Percentiles rank a stretch among this genome's conserved stretches.
phyloP scores from a whole-genome alignment of 495 filamentous ascomycete genomes.

The Neurospora cerealis region DNA sequence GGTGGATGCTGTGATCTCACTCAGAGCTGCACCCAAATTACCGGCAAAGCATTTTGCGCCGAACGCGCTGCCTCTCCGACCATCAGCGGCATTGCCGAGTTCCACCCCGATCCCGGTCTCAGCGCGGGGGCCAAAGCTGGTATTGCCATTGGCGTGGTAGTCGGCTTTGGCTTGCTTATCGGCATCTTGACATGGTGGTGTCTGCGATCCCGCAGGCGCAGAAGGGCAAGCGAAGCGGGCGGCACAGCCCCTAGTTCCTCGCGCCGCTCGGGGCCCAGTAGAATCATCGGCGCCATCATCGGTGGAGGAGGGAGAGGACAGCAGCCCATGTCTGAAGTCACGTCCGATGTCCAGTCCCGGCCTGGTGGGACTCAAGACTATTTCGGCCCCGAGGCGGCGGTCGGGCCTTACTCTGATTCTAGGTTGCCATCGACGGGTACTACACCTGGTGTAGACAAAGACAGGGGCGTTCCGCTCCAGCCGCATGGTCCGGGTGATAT shows the following conservation, averaged over 20 bases:
- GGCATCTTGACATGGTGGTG: conserved; percentile 27
- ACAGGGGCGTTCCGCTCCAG: conserved; percentile 13
- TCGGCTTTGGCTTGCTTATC: conserved; percentile 28
- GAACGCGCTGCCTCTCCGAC: conserved; percentile 33
- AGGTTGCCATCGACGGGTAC: conserved; percentile 7
- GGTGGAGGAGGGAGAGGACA: conserved; percentile 6
- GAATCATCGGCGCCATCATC: neutral
- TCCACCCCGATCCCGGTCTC: conserved; percentile 7
- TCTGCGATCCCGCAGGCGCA: conserved; percentile 16
- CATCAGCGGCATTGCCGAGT: conserved; percentile 13
- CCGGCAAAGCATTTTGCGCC: conserved; percentile 39
- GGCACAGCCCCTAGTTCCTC: neutral
- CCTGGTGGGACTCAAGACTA: conserved; percentile 22
- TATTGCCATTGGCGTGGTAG: conserved; percentile 33
- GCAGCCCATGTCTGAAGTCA: conserved; percentile 16
- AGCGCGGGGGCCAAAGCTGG: conserved; percentile 33
- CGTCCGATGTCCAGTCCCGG: conserved; percentile 15
- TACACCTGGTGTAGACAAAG: conserved; percentile 6
- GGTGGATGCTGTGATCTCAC: conserved; percentile 69
- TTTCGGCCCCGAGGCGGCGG: conserved; percentile 20
- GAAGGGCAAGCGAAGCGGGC: conserved; percentile 6
- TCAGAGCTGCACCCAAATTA: conserved; percentile 54
- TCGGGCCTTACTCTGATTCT: conserved; percentile 26
- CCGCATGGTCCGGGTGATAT: conserved; percentile 24
- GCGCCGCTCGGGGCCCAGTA: neutral